These are phyloP conservation scores for Ophiostoma novo-ulmi DNA, from an alignment of 2,329 filamentous ascomycete genomes.

Conservation along the genomic window DNA sequence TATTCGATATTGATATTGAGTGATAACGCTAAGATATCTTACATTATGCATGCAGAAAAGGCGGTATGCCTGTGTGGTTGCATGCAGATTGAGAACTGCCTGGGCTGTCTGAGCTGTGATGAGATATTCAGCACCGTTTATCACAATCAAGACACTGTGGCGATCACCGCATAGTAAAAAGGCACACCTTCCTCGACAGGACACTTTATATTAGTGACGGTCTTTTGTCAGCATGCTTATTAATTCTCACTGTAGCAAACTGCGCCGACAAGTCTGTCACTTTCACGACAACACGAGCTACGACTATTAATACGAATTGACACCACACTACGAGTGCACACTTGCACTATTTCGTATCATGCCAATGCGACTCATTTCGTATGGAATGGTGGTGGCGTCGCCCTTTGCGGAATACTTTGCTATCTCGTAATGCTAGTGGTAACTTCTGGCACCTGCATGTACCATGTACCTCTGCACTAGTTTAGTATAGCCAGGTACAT, in stretches of 20 bases:
- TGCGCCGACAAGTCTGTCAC: neutral
- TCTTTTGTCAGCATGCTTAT: conserved; percentile 12
- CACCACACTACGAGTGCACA: neutral
- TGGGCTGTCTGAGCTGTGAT: neutral
- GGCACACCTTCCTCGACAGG: neutral
- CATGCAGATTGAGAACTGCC: neutral
- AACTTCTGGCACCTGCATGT: neutral
- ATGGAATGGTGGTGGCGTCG: neutral
- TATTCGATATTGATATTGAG: neutral
- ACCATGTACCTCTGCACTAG: conserved; percentile 2
- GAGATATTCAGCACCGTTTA: neutral
- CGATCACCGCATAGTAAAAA: neutral
- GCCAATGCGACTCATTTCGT: neutral
- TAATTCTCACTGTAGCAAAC: neutral
- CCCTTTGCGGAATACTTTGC: neutral
- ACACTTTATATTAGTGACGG: no score
- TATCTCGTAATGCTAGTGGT: neutral
- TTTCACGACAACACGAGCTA: neutral
- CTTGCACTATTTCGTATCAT: neutral
- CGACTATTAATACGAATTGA: neutral
- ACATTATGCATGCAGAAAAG: neutral
- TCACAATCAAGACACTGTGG: neutral
- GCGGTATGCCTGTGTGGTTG: neutral
- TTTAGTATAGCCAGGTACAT: neutral
- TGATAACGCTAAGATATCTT: neutral